Conservation (phyloP, 441 rosid genomes). For the Capsella rubella region DNA sequence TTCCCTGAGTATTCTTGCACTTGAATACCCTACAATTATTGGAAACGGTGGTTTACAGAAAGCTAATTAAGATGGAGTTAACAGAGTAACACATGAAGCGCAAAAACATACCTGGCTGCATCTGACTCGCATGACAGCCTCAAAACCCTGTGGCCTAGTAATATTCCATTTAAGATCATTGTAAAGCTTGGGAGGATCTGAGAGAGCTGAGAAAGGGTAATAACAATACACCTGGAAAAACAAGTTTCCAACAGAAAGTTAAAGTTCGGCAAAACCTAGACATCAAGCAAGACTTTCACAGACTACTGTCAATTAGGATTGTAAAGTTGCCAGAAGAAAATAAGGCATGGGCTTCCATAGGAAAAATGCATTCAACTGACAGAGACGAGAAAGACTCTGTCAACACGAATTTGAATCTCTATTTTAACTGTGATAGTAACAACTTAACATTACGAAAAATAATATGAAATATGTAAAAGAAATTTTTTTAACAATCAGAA, state of each 20-base stretch:
- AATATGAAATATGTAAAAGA: not conserved
- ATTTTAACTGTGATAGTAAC: conserved; percentile 12
- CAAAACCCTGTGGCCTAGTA: conserved; percentile 98
- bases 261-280: conserved; percentile 14
- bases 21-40: conserved; percentile 85
- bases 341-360: conserved; percentile 13
- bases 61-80: conserved; percentile 29
- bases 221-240: conserved; percentile 84
- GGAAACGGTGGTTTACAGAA: conserved; percentile 30
- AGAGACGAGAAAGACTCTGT: conserved; percentile 20
- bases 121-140: conserved; percentile 99
- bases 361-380: conserved; percentile 7
- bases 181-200: conserved; percentile 96
- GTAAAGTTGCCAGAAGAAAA: conserved; percentile 4
- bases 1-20: conserved; percentile 96
- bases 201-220: conserved; percentile 89
- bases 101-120: conserved; percentile 85
- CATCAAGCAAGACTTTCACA: conserved; percentile 18
- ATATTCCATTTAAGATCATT: conserved; percentile 99
- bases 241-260: conserved; percentile 24
- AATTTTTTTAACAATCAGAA: conserved; percentile 17
- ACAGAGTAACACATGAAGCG: conserved; percentile 31
- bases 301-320: not conserved
- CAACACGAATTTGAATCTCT: conserved; percentile 21
- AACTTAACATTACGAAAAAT: not conserved